A percentile compares a stretch with the other conserved stretches of the same genome.
Conservation (phyloP, 2,329 filamentous ascomycete genomes). For the Elsinoe arachidis region DNA sequence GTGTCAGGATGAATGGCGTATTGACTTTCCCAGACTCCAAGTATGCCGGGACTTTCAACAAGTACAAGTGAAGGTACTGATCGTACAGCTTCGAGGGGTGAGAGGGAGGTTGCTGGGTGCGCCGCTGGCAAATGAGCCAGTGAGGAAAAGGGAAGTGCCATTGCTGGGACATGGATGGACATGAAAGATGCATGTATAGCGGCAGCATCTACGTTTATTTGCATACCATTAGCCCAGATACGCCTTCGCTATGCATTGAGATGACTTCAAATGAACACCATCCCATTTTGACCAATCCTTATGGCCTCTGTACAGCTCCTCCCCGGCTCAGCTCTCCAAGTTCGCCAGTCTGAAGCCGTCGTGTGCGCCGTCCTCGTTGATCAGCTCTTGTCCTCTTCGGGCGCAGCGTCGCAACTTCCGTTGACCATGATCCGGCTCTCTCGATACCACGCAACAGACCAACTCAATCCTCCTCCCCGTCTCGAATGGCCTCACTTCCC, state of each 20-base stretch:
- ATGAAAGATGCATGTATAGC: not conserved
- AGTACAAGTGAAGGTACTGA: no score
- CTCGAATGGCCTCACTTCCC: constrained; percentile 34
- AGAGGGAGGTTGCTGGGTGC: no score
- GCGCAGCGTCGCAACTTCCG: not conserved
- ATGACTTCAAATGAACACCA: not conserved
- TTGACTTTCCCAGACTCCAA: no score
- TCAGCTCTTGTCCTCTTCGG: not conserved
- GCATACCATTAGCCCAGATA: not conserved
- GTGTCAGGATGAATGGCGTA: no score
- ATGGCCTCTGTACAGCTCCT: not conserved
- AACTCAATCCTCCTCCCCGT: not conserved
- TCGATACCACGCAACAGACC: not conserved
- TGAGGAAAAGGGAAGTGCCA: no score
- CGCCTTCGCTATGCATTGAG: constrained; percentile 4
- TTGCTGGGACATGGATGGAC: not conserved
- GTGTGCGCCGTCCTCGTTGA: no score
- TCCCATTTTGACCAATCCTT: no score
- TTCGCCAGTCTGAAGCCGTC: no score
- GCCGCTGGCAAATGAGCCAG: no score
- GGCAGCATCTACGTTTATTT: not conserved
- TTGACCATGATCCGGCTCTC: not conserved
- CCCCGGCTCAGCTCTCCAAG: not conserved
- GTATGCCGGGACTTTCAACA: no score
- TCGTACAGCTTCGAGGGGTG: no score